Evolutionary conservation across 2,329 filamentous ascomycete genomes (phyloP), one percentile per base, ranked within the genome.

Genomic region (Xylaria sp.): DNA sequence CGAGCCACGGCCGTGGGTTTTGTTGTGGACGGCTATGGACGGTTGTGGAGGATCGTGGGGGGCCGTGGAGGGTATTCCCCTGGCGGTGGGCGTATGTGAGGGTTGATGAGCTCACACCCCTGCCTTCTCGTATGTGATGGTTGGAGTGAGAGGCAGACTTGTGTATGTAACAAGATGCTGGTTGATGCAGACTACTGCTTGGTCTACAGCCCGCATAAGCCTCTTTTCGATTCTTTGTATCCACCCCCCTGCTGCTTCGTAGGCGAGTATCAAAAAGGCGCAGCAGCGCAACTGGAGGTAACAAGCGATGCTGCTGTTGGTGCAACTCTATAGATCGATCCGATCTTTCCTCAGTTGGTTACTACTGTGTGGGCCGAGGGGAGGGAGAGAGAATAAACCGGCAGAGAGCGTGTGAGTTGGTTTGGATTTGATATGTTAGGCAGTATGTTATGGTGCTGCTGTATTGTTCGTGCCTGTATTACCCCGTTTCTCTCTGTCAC

Each of bases 91-190:
- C 50, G 29, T 57, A 52, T 42, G 50, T 44, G 21, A 57, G 38
- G 53, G 44, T 61, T 63, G 65, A 66, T 67, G 59, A 63, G 42
- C 47, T 52, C 63, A 65, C 64, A 26, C 66, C 65, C 63, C 59
- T 56, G 58, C 57, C 45, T 49, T 50, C 44, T 50, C 54, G 49
- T 40, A 52, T 48, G 53, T 48, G 34, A 38, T 37, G 19, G 26
- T n/a, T 20, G 39, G 19, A 9, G 26, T 37, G 44, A 39, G 44
- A 34, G 22, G 19, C 29, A 39, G 29, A 13, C 9, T 3, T 24
- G 48, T 16, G 47, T 45, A 58, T 51, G 42, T 39, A 52, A 52
- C 53, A 44, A 56, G 45, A 47, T 57, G 43, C 48, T 59, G 50
- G 57, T 48, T 52, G 52, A 62, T 60, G 59, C 55, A 60, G 55